Evolutionary conservation across 2,329 filamentous ascomycete genomes (phyloP), one percentile per base, ranked within the genome.

Genomic region (Claviceps digitariae): DNA sequence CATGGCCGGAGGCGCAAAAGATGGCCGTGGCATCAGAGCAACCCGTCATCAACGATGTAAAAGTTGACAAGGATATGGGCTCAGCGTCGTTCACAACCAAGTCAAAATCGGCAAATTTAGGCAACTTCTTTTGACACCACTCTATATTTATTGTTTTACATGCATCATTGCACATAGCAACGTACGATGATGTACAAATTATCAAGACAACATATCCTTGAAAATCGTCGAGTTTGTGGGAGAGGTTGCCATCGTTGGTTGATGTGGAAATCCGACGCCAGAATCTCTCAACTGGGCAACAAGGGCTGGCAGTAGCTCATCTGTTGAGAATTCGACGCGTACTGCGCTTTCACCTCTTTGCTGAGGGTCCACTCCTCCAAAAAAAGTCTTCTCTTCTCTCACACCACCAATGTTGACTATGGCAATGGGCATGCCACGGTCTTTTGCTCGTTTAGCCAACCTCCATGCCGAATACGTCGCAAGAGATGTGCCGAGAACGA

Each of bases 401-500:
- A 90, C 83, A 10, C 88, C 87, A n/a, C 88, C 87, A 55, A 96
- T 76, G 62, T 95, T 97, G 55, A 96, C 72, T 44, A 96, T 83
- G 0, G 84, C 90, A 64, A 97, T 86, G 17, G 89, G 84, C 81
- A 94, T 91, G 1, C 83, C 83, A 57, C 83, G 78, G 60, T 93
- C 87, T 60, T 86, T 84, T 31, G 91, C 93, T 55, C 84, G 75
- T 71, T 90, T 91, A 1, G 86, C 89, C 52, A 98, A 69, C 54
- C 91, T 76, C 90, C 90, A 98, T 0, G 93, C 93, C 12, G 90
- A 95, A 67, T 95, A 97, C 0, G 93, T 97, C 6, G 93, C 93
- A 48, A 97, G 76, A 56, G 88, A 95, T 38, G 88, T 96, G 4
- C 90, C 93, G 17, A 97, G 67, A 9, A 97, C 78, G 23, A 97